Evolutionary conservation across 2,329 filamentous ascomycete species (phyloP), one percentile per base, ranked within the genome.

Genomic region (Escovopsis sp.): DNA sequence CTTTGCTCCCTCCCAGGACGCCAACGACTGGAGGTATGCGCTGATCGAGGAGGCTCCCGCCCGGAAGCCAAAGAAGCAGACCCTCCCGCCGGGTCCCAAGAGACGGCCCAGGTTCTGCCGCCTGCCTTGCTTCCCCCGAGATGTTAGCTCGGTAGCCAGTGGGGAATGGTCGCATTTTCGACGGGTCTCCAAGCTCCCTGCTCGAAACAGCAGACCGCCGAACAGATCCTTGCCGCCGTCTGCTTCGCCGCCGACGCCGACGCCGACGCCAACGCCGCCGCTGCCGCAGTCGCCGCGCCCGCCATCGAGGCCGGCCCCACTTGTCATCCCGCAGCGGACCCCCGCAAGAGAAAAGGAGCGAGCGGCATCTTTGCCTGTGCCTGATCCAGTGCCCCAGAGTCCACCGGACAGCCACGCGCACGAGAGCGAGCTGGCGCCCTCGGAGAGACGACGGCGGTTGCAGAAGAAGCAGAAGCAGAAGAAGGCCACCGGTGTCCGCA

Each of bases 1-100:
- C 0, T 58, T 58, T 35, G 47, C 50, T 16, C 35, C 42, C 2
- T 41, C 48, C 3, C 44, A 47, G 19, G 45, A 46, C 23, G 49
- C 52, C 42, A 48, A 54, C 34, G 51, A 55, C 19, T 55, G 53
- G 50, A 53, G 52, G 36, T 47, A 49, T 34, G 49, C 53, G 6
- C 45, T 58, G 23, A 49, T 55, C 23, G 52, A 57, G 11, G 48
- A 56, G 30, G 42, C 42, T 13, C 46, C 50, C 5, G 28, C 36
- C 18, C 42, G 43, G 31, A 49, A 43, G 11, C 42, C 44, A 16
- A 48, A 38, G 32, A 34, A 40, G n/a, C 35, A 35, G 11, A 35
- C 19, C 9, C 19, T 21, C 5, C 19, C 19, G 5, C 19, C 19
- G 9, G 9, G 19, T 9, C 19, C 19, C 19, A 5, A 5, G 19